phyloP scores from a whole-genome alignment of 768 basidiomycete species.

The Hydnomerulius pinastri region DNA sequence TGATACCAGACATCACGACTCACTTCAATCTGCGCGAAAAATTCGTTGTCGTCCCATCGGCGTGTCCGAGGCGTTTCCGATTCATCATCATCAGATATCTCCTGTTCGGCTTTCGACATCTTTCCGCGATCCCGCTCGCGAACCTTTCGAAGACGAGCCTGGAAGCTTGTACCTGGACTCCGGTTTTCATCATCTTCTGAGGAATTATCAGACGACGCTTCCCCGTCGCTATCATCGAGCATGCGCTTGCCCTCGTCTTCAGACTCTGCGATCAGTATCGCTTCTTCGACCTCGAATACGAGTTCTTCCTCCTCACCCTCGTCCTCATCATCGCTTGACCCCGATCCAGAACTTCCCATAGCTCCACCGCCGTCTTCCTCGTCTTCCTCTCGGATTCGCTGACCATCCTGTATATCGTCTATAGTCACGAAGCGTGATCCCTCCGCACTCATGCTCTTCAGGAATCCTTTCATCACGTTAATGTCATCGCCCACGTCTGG shows the following conservation, averaged over 20 bases:
- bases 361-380: constrained; percentile 36
- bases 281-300: constrained; percentile 48
- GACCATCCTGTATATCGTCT: constrained; percentile 65
- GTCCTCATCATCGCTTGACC: constrained; percentile 32
- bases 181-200: constrained; percentile 38
- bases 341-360: constrained; percentile 25
- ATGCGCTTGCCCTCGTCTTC: constrained; percentile 7
- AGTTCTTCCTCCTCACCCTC: constrained; percentile 34
- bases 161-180: constrained; percentile 38
- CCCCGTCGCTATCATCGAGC: constrained; percentile 16
- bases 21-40: constrained; percentile 57
- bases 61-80: constrained; percentile 37
- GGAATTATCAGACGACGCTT: constrained; percentile 28
- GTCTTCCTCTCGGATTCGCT: constrained; percentile 50
- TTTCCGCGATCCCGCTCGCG: constrained; percentile 27
- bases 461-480: constrained; percentile 55
- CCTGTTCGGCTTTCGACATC: constrained; percentile 9
- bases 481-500: constrained; percentile 49
- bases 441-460: constrained; percentile 48
- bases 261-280: constrained; percentile 40
- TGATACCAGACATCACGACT: constrained; percentile 10
- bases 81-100: constrained; percentile 24
- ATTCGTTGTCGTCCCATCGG: constrained; percentile 61
- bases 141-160: constrained; percentile 34
- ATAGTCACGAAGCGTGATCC: constrained; percentile 56